A percentile compares a stretch with the other conserved stretches of the same genome.
Conservation (phyloP, 73 alveolate genomes). For the Symbiodinium pilosum region DNA sequence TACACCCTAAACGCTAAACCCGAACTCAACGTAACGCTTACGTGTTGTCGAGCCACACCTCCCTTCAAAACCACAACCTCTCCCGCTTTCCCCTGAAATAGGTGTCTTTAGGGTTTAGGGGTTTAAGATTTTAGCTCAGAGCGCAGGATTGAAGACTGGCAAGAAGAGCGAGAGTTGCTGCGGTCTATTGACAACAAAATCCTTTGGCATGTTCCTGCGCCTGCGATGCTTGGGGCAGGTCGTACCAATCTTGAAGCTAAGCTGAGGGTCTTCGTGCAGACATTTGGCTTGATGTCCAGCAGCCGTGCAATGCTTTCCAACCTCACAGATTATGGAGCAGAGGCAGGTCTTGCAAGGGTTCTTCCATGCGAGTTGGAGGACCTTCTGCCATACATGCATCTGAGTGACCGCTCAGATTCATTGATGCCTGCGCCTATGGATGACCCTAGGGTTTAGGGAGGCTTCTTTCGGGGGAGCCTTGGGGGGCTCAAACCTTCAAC, state of each 20-base stretch:
- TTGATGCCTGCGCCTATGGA: no score
- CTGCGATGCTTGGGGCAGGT: conserved; percentile 10
- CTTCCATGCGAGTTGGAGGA: neutral
- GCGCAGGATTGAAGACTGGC: neutral
- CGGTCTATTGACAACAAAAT: neutral
- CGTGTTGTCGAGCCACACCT: no score
- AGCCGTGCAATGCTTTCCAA: neutral
- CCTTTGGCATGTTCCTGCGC: conserved; percentile 45
- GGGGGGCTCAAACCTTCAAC: neutral
- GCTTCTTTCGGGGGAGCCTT: neutral
- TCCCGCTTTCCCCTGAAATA: no score
- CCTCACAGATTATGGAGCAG: conserved; percentile 50
- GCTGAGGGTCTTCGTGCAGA: conserved; percentile 29
- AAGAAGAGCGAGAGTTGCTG: neutral
- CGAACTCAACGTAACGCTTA: no score
- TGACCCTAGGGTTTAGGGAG: neutral
- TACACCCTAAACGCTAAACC: no score
- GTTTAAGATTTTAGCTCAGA: neutral
- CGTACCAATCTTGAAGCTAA: conserved; percentile 32
- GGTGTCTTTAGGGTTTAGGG: no score
- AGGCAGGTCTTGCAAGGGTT: neutral
- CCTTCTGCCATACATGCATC: conserved; percentile 22
- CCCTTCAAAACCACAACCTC: no score
- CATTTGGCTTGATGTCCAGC: neutral
- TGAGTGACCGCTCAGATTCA: neutral